These are phyloP conservation scores for Pseudogymnoascus sp. DNA, from an alignment of 2,329 filamentous ascomycete genomes.

Conservation along the genomic window DNA sequence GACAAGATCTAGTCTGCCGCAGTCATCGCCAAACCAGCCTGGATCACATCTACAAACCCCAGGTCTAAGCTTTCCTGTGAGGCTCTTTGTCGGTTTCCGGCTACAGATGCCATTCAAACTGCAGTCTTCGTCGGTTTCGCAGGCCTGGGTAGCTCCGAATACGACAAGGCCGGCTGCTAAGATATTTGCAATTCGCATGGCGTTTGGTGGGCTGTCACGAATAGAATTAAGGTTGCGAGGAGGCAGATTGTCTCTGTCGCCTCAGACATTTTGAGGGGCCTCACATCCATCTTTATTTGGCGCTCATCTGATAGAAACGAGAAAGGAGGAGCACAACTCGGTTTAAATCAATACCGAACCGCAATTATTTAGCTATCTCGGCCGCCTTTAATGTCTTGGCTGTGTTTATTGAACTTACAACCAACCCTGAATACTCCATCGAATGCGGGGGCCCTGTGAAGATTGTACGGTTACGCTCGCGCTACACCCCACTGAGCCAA, in stretches of 20 bases:
- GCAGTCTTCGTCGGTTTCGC: conserved; percentile 30
- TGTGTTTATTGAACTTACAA: not conserved
- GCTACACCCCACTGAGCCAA: too few relatives aligned
- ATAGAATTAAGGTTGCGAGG: not conserved
- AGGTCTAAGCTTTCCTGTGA: not conserved
- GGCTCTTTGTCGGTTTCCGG: not conserved
- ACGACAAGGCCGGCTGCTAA: not conserved
- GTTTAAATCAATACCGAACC: not conserved
- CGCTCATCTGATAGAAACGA: not conserved
- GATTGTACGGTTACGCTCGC: too few relatives aligned
- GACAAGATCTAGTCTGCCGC: conserved; percentile 37
- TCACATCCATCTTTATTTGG: not conserved
- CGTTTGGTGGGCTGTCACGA: not conserved
- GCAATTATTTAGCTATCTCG: not conserved
- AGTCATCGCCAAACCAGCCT: conserved; percentile 39
- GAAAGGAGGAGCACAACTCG: not conserved
- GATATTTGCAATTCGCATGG: not conserved
- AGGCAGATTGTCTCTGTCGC: not conserved
- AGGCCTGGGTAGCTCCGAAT: not conserved
- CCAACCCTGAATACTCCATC: not conserved
- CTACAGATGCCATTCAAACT: conserved; percentile 34
- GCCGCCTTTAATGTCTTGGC: not conserved
- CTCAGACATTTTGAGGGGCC: not conserved
- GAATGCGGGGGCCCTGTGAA: not conserved
- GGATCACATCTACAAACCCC: conserved; percentile 29